Base-by-base conservation (phyloP, 2,329 filamentous ascomycete species). In the Sclerotinia glacialis region DNA sequence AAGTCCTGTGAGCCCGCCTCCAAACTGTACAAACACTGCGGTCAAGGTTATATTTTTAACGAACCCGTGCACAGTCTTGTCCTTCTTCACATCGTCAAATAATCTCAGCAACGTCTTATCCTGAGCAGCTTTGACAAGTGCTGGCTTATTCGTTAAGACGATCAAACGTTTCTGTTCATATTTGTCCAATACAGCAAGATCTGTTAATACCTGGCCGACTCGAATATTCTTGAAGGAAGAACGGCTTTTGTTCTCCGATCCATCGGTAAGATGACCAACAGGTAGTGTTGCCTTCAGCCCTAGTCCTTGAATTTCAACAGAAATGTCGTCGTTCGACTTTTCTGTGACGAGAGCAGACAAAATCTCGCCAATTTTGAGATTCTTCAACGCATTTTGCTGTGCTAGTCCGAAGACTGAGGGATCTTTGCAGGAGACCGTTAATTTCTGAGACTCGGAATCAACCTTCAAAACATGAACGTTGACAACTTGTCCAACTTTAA, bases 361-460 rank as follows among this genome's bases (percentile, higher is more conserved):
- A 52, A 94, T 76, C 64, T 89, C 83, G 46, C 94, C 93, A 50
- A 91, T 80, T 68, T 87, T 83, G 28, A 98, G 81, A 50, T 86
- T 85, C 74, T 90, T 88, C 72, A 96, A 86, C 1, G 90, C 90
- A 67, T 86, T 85, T 74, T 95, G 91, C 74, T 91, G 90, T 49
- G 91, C 88, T 26, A 86, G 74, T 12, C 90, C 90, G 73, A 95
- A 92, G 0, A 86, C 86, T 34, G 88, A 86, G 11, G 91, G 91
- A 72, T 97, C 93, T 78, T 96, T 97, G 83, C 95, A 99, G 26
- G 94, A 96, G 5, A 99, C 91, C 47, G 92, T 86, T 71, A 99
- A 85, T 71, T 90, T 89, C 68, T 84, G 83, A 49, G 85, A 82
- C 67, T 89, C 86, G 1, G 87, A 81, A 72, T 96, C 88, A 60